Conservation (phyloP, 2,329 filamentous ascomycete genomes). For the Fusarium hostae region DNA sequence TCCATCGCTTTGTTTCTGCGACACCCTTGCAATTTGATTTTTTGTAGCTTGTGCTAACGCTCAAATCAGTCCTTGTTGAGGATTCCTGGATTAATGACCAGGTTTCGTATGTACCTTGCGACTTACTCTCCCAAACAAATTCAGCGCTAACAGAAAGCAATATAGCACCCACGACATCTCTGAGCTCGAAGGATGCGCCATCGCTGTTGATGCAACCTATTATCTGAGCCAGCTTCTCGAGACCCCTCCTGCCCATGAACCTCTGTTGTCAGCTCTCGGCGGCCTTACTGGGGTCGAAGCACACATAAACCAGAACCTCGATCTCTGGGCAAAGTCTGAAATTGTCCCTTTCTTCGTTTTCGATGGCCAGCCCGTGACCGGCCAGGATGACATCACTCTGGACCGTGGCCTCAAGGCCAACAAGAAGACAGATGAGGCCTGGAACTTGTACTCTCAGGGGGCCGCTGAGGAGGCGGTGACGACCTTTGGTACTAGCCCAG, state of each 20-base stretch:
- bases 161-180: conserved; percentile 70
- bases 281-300: conserved; percentile 83
- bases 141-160: conserved; percentile 37
- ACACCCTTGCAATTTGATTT: background rate
- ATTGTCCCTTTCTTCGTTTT: conserved; percentile 92
- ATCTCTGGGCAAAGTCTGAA: conserved; percentile 73
- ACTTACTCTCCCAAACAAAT: conserved; percentile 3
- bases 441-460: conserved; percentile 85
- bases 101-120: conserved; percentile 48
- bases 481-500: conserved; percentile 82
- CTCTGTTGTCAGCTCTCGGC: conserved; percentile 88
- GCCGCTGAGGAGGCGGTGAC: conserved; percentile 83
- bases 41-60: conserved; percentile 34
- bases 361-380: conserved; percentile 83
- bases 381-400: conserved; percentile 76
- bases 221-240: conserved; percentile 85
- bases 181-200: conserved; percentile 76
- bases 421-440: conserved; percentile 79
- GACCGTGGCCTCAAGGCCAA: conserved; percentile 73
- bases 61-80: conserved; percentile 50
- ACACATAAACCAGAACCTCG: conserved; percentile 81
- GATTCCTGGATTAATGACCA: conserved; percentile 55
- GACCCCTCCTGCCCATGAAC: conserved; percentile 78
- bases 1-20: conserved; percentile 2
- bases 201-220: conserved; percentile 90